Evolutionary conservation across 1,139 yeast species (phyloP).

Genomic region (Diutina mesorugosa): DNA sequence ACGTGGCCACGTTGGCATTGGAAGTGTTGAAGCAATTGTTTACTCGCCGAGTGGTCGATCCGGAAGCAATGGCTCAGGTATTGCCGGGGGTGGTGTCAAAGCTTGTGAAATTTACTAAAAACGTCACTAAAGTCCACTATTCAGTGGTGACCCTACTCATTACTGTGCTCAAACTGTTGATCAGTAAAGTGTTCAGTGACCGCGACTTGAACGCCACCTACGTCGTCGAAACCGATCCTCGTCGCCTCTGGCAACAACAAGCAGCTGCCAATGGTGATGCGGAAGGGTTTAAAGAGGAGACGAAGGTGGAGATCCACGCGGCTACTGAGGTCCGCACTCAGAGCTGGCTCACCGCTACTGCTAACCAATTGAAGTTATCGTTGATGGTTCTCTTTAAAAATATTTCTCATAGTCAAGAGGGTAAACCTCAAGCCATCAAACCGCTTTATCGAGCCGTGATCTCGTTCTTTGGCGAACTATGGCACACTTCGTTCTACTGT

Average conservation of each 20-base stretch:
- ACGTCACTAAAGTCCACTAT: neutral
- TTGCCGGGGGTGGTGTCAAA: neutral
- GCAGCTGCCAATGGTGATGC: neutral
- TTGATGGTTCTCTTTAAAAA: neutral
- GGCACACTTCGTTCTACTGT: neutral
- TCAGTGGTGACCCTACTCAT: neutral
- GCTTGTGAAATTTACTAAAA: neutral
- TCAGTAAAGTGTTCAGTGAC: neutral
- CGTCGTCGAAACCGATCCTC: neutral
- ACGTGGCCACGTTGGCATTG: neutral
- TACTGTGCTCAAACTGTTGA: neutral
- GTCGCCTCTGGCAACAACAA: neutral
- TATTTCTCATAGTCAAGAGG: neutral
- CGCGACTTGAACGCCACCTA: neutral
- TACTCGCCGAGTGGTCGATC: neutral
- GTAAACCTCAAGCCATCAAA: neutral
- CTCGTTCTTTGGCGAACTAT: neutral
- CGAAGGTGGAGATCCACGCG: neutral
- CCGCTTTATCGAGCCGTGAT: neutral
- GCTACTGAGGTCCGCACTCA: neutral
- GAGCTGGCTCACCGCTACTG: neutral
- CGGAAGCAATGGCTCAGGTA: neutral
- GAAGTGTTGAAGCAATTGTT: neutral
- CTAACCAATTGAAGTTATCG: neutral
- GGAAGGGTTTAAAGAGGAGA: neutral